A percentile compares a stretch with the other conserved stretches of the same genome.
Evolutionary conservation across 306 rosid genomes (phyloP).

Genomic region (Vigna hirtella): DNA sequence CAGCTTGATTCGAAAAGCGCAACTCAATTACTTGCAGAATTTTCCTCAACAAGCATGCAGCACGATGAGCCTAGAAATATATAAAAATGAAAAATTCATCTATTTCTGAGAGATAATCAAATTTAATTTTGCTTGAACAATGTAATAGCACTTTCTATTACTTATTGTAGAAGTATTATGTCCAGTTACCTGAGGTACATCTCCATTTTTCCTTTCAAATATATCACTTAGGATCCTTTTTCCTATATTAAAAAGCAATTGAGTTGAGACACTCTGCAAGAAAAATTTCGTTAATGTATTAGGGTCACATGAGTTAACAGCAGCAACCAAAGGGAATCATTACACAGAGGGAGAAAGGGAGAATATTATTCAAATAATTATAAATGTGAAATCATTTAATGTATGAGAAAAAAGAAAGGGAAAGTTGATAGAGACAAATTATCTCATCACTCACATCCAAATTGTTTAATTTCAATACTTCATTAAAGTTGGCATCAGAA

Average conservation of each 20-base stretch:
- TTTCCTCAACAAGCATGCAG: constrained; percentile 76
- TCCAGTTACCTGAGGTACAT: constrained; percentile 78
- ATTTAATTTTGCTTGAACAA: constrained; percentile 10
- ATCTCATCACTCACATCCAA: constrained; percentile 71
- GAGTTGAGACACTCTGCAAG: constrained; percentile 76
- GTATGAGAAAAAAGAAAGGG: constrained; percentile 30
- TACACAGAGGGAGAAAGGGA: not conserved
- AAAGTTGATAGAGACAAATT: constrained; percentile 41
- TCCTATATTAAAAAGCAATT: constrained; percentile 68
- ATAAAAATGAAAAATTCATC: constrained; percentile 26
- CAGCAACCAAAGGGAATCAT: constrained; percentile 15
- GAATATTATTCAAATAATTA: not conserved
- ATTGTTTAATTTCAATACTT: constrained; percentile 68
- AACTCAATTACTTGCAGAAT: constrained; percentile 79
- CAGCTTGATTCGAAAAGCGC: constrained; percentile 73
- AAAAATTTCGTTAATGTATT: constrained; percentile 45
- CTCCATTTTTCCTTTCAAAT: constrained; percentile 67
- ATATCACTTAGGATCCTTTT: constrained; percentile 74
- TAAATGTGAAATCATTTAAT: constrained; percentile 3
- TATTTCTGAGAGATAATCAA: constrained; percentile 1
- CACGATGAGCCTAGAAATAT: constrained; percentile 63
- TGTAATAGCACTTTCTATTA: constrained; percentile 39
- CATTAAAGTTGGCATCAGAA: constrained; percentile 68
- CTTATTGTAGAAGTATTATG: constrained; percentile 45
- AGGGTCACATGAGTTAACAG: constrained; percentile 39